Evolutionary conservation across 768 basidiomycete genomes (phyloP).

Genomic region (Lenzites betulinus): DNA sequence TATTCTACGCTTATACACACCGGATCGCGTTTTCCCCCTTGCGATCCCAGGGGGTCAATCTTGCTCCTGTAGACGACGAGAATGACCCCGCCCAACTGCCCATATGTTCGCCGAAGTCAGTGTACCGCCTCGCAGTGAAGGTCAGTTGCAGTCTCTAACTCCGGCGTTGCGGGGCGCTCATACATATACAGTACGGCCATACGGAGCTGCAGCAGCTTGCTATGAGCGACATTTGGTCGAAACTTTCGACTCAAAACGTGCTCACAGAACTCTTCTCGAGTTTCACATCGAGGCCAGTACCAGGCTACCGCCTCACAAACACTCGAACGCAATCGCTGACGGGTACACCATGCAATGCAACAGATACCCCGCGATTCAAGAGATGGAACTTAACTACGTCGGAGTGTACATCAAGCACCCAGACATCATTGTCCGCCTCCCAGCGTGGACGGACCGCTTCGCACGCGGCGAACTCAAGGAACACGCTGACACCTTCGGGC

Average conservation of each 20-base stretch:
- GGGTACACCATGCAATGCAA: background rate
- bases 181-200: constrained; percentile 5
- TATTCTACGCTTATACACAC: constrained; percentile 25
- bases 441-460: constrained; percentile 7
- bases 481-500: background rate
- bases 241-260: constrained; percentile 24
- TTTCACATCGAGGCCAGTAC: constrained; percentile 16
- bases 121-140: constrained; percentile 26
- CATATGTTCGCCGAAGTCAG: constrained; percentile 29
- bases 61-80: background rate
- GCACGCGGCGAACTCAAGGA: constrained; percentile 10
- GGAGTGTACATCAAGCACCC: background rate
- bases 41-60: constrained; percentile 5
- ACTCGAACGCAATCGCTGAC: background rate
- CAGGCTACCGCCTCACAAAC: background rate
- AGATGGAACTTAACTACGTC: constrained; percentile 13
- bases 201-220: constrained; percentile 21
- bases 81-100: constrained; percentile 2
- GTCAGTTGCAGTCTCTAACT: constrained; percentile 1
- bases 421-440: constrained; percentile 1
- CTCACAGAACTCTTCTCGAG: constrained; percentile 26
- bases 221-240: constrained; percentile 17
- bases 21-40: constrained; percentile 22
- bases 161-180: background rate
- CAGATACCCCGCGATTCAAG: constrained; percentile 14